Evolutionary conservation across 495 filamentous ascomycete species (phyloP), one percentile per base, ranked within the genome.

Genomic region (Podospora pseudocomata): DNA sequence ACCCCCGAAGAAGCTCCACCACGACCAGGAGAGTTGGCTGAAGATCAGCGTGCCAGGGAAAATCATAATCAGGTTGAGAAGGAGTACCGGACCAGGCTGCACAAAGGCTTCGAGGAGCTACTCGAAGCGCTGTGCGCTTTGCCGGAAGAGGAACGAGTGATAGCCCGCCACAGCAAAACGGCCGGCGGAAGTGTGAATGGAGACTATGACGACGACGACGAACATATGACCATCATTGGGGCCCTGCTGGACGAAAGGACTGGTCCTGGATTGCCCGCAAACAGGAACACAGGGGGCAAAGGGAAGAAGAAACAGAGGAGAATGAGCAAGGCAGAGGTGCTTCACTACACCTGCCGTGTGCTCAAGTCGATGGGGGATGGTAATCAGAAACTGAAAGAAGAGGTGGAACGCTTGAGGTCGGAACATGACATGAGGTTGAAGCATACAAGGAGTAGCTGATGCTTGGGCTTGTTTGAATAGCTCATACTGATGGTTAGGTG

Each of bases 1-100:
- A 58, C 62, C 18, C 11, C 63, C 6, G 44, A 34, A 11, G 26
- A 27, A 62, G n/a, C 65, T 1, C 20, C n/a, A 13, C 63, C 59
- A 20, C 69, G 60, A 20, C 67, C 69, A 3, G 69, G 69, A n/a
- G 69, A 71, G 60, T 69, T 67, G 4, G 34, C 44, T 3, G 69
- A 65, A 34, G 57, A 69, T 32, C 67, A 63, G 5, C 69, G 67
- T 5, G 61, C 63, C 15, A 57, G 69, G 11, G 44, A 61, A 26
- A 71, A 68, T 49, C 69, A 71, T 53, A 71, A 71, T 63, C 23
- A 65, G 11, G 67, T 71, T 0, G 69, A 71, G 32, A 63, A 71
- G 54, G 57, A 71, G 39, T 71, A 71, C 59, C 69, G 69, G 13
- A 53, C 63, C 53, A 67, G 69, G 39, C 60, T 71, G 57, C 69